phyloP scores from a whole-genome alignment of 176 grass and related monocot genomes.

The Oropetium thomaeum region DNA sequence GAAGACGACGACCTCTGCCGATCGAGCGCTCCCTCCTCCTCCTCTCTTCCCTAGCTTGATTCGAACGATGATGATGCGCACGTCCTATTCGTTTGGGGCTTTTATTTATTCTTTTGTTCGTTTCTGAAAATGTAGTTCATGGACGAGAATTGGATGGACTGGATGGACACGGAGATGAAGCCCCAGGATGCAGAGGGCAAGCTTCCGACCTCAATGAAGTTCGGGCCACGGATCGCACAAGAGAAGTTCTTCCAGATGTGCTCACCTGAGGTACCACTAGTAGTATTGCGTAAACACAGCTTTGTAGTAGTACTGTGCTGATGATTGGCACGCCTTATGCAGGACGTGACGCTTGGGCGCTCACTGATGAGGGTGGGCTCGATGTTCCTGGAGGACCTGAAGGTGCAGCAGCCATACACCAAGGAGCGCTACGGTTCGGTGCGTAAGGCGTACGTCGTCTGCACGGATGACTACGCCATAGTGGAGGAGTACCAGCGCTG shows the following conservation, averaged over 20 bases:
- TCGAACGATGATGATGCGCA: background rate
- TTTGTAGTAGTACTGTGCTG: too few relatives aligned
- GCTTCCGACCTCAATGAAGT: slow-evolving; percentile 34
- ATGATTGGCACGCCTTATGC: background rate
- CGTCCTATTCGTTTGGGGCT: background rate
- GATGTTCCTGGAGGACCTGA: slow-evolving; percentile 58
- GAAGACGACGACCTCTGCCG: too few relatives aligned
- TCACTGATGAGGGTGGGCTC: slow-evolving; percentile 53
- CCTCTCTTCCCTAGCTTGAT: background rate
- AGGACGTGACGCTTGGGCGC: slow-evolving; percentile 58
- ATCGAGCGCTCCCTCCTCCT: too few relatives aligned
- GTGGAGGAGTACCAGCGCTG: slow-evolving; percentile 38
- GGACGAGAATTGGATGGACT: slow-evolving; percentile 38
- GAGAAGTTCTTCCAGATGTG: slow-evolving; percentile 39
- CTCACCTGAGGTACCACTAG: slow-evolving; percentile 54
- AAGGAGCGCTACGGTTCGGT: slow-evolving; percentile 50
- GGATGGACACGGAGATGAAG: slow-evolving; percentile 63
- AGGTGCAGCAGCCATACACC: slow-evolving; percentile 25
- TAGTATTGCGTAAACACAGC: too few relatives aligned
- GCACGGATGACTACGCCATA: slow-evolving; percentile 45
- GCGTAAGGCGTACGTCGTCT: slow-evolving; percentile 53
- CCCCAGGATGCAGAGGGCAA: slow-evolving; percentile 39
- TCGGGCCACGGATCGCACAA: slow-evolving; percentile 44
- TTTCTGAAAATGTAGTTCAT: slow-evolving; percentile 21
- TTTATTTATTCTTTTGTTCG: too few relatives aligned